Conservation (phyloP, 176 grass and related monocot genomes). For the Carex parvula region DNA sequence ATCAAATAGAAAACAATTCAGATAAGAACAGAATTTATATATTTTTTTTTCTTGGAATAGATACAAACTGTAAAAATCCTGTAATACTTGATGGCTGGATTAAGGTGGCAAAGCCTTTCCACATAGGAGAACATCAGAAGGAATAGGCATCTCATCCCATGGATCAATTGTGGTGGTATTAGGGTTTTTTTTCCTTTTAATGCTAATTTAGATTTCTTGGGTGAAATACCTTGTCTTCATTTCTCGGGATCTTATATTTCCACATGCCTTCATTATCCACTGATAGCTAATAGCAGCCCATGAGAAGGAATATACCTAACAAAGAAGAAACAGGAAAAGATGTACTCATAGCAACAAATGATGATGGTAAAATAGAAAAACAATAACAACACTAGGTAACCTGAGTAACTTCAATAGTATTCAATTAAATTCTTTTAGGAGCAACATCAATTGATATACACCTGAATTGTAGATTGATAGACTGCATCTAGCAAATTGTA, state of each 20-base stretch:
- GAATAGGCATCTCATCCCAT: too few species aligned
- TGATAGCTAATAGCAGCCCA: too few species aligned
- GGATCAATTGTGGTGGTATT: too few species aligned
- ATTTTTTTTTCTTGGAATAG: background rate
- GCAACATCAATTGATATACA: background rate
- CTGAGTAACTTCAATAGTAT: background rate
- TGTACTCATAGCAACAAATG: background rate
- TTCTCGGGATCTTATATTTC: too few species aligned
- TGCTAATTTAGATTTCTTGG: too few species aligned
- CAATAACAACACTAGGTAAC: background rate
- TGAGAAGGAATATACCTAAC: too few species aligned
- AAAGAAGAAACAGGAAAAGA: too few species aligned
- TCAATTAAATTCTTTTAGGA: background rate
- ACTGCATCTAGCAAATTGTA: too few species aligned
- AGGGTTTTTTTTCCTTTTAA: too few species aligned
- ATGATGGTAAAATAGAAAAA: background rate
- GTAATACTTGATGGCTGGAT: background rate
- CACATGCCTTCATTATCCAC: too few species aligned
- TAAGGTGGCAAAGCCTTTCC: background rate
- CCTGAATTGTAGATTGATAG: background rate
- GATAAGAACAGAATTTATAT: background rate
- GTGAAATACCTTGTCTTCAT: too few species aligned
- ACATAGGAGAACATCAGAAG: background rate
- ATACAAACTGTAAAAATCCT: background rate
- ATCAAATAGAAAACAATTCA: background rate